Evolutionary conservation across 306 rosid genomes (phyloP).

Genomic region (Ziziphus jujuba): DNA sequence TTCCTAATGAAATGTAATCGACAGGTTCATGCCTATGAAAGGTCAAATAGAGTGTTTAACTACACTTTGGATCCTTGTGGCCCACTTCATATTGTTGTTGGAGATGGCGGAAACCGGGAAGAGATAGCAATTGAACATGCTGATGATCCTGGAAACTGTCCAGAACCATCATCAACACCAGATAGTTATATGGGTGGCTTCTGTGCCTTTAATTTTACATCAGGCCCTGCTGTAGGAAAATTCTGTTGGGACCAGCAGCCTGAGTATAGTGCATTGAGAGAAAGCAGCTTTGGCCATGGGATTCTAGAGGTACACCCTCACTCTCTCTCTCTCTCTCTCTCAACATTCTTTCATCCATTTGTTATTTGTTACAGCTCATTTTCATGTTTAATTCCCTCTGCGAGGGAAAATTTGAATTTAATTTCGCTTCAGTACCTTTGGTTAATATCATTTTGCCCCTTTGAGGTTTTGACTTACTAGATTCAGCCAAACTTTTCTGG

Average conservation of each 20-base stretch:
- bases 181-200: constrained; percentile 53
- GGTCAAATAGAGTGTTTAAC: constrained; percentile 87
- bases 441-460: no score
- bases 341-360: no score
- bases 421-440: no score
- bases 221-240: constrained; percentile 82
- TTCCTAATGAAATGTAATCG: not conserved
- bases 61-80: constrained; percentile 90
- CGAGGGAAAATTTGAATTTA: no score
- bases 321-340: no score
- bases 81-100: constrained; percentile 65
- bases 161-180: constrained; percentile 62
- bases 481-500: no score
- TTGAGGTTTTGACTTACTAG: no score
- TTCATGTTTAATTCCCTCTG: no score
- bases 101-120: constrained; percentile 90
- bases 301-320: constrained; percentile 64
- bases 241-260: constrained; percentile 96
- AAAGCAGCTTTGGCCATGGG: constrained; percentile 96
- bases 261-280: constrained; percentile 83
- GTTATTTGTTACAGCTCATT: no score
- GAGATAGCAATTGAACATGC: constrained; percentile 74
- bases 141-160: constrained; percentile 90
- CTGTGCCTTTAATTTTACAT: constrained; percentile 80
- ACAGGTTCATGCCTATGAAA: constrained; percentile 93